These are phyloP conservation scores for Raphanus raphanistrum DNA, from an alignment of 345 rosid species.

Conservation along the genomic window DNA sequence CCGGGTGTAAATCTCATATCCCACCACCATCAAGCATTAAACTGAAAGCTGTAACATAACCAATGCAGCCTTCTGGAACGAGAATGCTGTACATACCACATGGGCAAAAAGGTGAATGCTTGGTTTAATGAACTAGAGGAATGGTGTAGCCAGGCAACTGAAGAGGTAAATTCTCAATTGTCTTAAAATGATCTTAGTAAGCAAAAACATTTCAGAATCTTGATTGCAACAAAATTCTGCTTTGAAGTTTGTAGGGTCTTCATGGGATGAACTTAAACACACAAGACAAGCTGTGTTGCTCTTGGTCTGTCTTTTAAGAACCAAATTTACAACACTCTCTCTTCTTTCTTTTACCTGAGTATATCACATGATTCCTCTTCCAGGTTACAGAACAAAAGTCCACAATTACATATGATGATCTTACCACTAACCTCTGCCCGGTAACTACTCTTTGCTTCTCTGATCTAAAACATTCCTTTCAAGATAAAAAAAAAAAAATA, in stretches of 20 bases:
- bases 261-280: constrained; percentile 92
- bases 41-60: constrained; percentile 10
- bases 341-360: constrained; percentile 10
- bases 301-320: constrained; percentile 59
- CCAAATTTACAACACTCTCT: constrained; percentile 11
- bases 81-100: constrained; percentile 85
- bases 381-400: constrained; percentile 87
- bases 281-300: constrained; percentile 81
- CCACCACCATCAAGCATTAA: constrained; percentile 5
- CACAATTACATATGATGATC: constrained; percentile 74
- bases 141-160: constrained; percentile 74
- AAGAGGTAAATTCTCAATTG: constrained; percentile 49
- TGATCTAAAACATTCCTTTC: neutral
- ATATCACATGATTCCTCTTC: constrained; percentile 12
- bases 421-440: constrained; percentile 81
- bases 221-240: neutral
- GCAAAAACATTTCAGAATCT: neutral
- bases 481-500: neutral
- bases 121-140: constrained; percentile 75
- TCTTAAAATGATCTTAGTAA: neutral
- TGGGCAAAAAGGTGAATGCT: constrained; percentile 78
- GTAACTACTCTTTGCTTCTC: constrained; percentile 54
- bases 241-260: constrained; percentile 70
- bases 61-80: constrained; percentile 69
- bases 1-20: neutral